Percentiles rank a stretch among this genome's conserved stretches.
These are phyloP conservation scores for Xylariaceae sp. DNA, from an alignment of 2,329 filamentous ascomycete genomes.

Conservation along the genomic window DNA sequence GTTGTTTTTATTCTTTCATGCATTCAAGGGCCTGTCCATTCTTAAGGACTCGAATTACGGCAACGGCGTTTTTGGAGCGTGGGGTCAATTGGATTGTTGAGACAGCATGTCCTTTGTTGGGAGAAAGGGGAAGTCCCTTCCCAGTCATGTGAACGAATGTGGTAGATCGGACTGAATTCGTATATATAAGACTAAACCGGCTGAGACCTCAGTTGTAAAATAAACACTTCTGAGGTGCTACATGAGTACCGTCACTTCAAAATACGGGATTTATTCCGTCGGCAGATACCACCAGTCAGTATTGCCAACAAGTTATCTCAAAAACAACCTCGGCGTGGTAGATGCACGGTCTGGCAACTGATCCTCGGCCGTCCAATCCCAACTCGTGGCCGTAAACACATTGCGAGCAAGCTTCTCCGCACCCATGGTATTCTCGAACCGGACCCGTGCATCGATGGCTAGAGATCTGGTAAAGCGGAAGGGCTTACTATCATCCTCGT, in stretches of 20 bases:
- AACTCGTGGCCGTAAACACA: slow-evolving; percentile 51
- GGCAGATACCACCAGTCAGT: no score
- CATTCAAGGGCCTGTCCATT: slow-evolving; percentile 4
- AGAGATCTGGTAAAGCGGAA: slow-evolving; percentile 49
- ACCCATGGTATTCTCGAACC: slow-evolving; percentile 44
- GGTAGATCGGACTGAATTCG: slow-evolving; percentile 5
- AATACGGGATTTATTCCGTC: no score
- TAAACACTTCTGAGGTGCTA: no score
- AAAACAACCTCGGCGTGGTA: slow-evolving; percentile 23
- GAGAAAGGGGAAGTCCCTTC: no score
- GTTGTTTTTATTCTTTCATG: not conserved
- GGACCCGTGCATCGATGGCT: slow-evolving; percentile 45
- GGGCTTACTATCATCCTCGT: slow-evolving; percentile 15
- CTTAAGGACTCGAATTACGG: slow-evolving; percentile 6
- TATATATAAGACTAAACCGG: slow-evolving; percentile 16
- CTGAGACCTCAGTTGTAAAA: no score
- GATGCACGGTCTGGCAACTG: slow-evolving; percentile 21
- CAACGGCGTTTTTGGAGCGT: slow-evolving; percentile 20
- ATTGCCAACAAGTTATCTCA: slow-evolving; percentile 9
- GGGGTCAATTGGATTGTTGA: slow-evolving; percentile 13
- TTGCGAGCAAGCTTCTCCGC: slow-evolving; percentile 45
- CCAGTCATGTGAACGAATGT: no score
- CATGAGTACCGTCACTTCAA: no score
- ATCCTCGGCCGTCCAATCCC: slow-evolving; percentile 55
- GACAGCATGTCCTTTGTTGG: slow-evolving; percentile 9